Percentiles rank a stretch among this genome's conserved stretches.
These are phyloP conservation scores for Saturnispora halmiae DNA, from an alignment of 805 yeast genomes.

Conservation along the genomic window DNA sequence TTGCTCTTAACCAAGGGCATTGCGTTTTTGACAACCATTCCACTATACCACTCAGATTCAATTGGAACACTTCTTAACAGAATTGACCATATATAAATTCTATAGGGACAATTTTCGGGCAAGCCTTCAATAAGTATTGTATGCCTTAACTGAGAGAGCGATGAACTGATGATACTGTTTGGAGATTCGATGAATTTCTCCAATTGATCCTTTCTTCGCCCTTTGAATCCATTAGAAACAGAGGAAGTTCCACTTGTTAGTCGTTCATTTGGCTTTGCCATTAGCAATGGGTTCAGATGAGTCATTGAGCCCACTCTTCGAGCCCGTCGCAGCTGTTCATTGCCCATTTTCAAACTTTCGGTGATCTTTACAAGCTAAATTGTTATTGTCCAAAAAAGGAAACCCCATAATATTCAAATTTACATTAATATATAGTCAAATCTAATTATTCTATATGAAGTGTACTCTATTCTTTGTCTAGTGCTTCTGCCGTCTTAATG, in stretches of 20 bases:
- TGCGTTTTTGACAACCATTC: constrained; percentile 43
- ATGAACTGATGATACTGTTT: constrained; percentile 38
- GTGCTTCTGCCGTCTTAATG: background rate
- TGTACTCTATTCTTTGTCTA: background rate
- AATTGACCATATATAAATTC: constrained; percentile 77
- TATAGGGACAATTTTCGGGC: constrained; percentile 44
- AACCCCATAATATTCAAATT: background rate
- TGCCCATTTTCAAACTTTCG: background rate
- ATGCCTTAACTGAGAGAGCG: constrained; percentile 46
- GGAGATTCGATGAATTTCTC: constrained; percentile 40
- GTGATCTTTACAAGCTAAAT: background rate
- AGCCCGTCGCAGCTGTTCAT: no score
- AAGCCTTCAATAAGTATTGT: constrained; percentile 42
- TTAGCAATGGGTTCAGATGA: background rate
- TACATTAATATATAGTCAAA: background rate
- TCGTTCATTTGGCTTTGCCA: constrained; percentile 1
- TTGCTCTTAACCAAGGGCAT: constrained; percentile 5
- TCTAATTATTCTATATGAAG: background rate
- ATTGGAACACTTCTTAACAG: constrained; percentile 55
- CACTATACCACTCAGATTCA: constrained; percentile 45
- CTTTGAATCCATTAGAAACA: constrained; percentile 15
- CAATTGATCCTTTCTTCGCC: constrained; percentile 43
- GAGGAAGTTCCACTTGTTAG: background rate
- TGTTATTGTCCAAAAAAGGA: background rate
- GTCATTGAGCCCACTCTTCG: background rate